Base-by-base conservation (phyloP, 345 rosid genomes). In the Brassica carinata region DNA sequence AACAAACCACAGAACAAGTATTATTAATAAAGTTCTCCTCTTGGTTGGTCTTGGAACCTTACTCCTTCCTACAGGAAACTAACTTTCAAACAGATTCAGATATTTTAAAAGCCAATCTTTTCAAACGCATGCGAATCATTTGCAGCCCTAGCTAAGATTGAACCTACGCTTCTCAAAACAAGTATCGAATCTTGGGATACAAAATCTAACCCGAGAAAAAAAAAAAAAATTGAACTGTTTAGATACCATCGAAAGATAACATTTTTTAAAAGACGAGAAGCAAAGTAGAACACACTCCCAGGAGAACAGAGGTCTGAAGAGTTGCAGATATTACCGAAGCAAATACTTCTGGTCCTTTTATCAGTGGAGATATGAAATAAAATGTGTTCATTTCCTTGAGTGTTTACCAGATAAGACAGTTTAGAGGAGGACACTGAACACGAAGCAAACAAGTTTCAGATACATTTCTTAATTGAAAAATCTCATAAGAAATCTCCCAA, bases 1-100 rank as follows among this genome's bases (percentile, higher is more conserved):
- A 74, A 45, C 58, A 74, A 31, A 45, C 26, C 74, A 68, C 18
- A 68, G 64, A 79, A 43, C 5, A 40, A 67, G 64, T 8, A 67
- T 2, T 31, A 55, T 30, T 7, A 14, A 17, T 7, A 51, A 55
- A 18, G 11, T 11, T 23, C 26, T 57, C 59, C 14, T 55, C 72
- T 55, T 65, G 48, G 34, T 13, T 29, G 67, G 48, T 67, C 70
- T 57, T 17, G 26, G 57, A 71, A 63, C 71, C 48, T 59, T n/a
- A 26, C 55, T 55, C 72, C 26, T 67, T 2, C 18, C 15, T 45
- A 45, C 17, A n/a, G 40, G 61, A 45, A 69, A 48, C 31, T 29
- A 29, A 29, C 31, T 29, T 45, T 23, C 0, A 23, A 45, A 69
- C 36, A 69, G 26, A 23, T 10, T 64, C 29, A 29, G 17, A 62